Base-by-base conservation (phyloP, 768 basidiomycete species). In the Leucocoprinus leucothites region DNA sequence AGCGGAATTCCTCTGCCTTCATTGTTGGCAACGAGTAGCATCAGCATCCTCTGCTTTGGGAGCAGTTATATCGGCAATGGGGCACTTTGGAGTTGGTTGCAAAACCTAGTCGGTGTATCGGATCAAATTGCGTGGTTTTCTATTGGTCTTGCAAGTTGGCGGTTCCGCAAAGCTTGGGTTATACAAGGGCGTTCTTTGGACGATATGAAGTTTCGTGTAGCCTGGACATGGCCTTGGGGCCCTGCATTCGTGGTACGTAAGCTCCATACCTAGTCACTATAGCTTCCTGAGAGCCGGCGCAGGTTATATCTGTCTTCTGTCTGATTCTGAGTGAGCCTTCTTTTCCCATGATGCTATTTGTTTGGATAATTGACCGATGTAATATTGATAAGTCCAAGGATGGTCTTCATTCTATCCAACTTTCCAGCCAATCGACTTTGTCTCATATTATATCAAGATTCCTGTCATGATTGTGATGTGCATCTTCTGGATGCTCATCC, bases 51-150 rank as follows among this genome's bases (percentile, higher is more conserved):
- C 19, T 92, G 89, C 65, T 89, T 93, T 63, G 82, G 79, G 5
- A 84, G 79, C 46, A 88, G 85, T 60, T 91, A 82, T 62, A 82
- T 94, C 43, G 91, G 89, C 24, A 87, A 81, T 52, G 90, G 89
- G 22, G 70, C 75, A 63, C 76, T 94, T 22, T 94, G 89, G 88
- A 77, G 77, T 2, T 94, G 91, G 91, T 68, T 91, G 40, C 91
- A 93, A 65, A 92, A 89, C 61, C 84, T 94, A 47, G 91, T 93
- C 28, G 91, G 91, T 2, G 91, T 94, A 48, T 91, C 89, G 1
- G 93, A 91, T 63, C 91, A 92, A 87, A 89, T 94, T 62, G 91
- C 91, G 1, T 94, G 91, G 91, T 58, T 92, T 1, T 91, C 89
- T 2, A 94, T 94, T 50, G 91, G 91, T 1, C 71, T 94, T 34